These are phyloP conservation scores for Alternaria sp. DNA, from an alignment of 2,329 filamentous ascomycete species.

Conservation along the genomic window DNA sequence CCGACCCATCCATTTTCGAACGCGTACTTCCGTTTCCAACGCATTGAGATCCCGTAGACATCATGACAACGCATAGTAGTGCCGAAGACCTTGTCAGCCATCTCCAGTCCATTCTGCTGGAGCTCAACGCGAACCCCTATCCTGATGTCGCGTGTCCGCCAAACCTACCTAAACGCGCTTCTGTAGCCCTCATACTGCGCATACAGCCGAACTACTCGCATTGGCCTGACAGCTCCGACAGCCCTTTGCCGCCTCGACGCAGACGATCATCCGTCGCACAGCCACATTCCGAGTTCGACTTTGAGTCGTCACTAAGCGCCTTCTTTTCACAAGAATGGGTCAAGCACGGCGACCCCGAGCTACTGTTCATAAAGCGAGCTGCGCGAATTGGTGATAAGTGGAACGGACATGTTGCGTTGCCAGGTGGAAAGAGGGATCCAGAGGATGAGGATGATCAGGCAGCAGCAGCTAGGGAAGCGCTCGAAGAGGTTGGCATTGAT, in stretches of 20 bases:
- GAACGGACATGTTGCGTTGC: slow-evolving; percentile 72
- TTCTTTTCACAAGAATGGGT: slow-evolving; percentile 73
- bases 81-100: slow-evolving; percentile 46
- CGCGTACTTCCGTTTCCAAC: not conserved
- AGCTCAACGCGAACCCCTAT: slow-evolving; percentile 55
- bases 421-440: slow-evolving; percentile 70
- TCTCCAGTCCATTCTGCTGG: slow-evolving; percentile 51
- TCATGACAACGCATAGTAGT: slow-evolving; percentile 24
- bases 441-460: slow-evolving; percentile 67
- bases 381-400: slow-evolving; percentile 70
- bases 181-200: slow-evolving; percentile 69
- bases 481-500: slow-evolving; percentile 71
- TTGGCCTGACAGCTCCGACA: slow-evolving; percentile 52
- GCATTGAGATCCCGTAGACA: not conserved
- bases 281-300: slow-evolving; percentile 34
- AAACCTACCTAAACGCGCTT: slow-evolving; percentile 64
- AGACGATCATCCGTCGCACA: slow-evolving; percentile 33
- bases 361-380: slow-evolving; percentile 74
- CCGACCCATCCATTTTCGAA: not conserved
- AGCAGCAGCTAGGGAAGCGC: slow-evolving; percentile 68
- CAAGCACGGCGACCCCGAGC: slow-evolving; percentile 68
- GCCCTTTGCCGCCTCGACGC: slow-evolving; percentile 25
- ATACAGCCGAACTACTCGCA: slow-evolving; percentile 64
- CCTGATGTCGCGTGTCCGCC: slow-evolving; percentile 58
- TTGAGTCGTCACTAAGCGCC: slow-evolving; percentile 55